Conservation (phyloP, 192 early-diverging fungal genomes). For the Diversispora epigaea region DNA sequence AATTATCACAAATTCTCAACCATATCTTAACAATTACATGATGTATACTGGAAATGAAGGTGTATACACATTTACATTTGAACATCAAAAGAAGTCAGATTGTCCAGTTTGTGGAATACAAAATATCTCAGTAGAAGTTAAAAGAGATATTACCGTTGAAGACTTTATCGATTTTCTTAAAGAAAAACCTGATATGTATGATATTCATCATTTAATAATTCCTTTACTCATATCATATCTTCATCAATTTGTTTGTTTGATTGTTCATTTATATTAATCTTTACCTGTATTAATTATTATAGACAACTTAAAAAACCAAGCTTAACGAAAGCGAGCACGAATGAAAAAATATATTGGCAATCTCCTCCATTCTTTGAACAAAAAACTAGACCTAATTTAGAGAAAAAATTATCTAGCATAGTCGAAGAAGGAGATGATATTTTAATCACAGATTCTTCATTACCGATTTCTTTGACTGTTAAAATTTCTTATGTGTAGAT, state of each 20-base stretch:
- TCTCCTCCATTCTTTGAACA: constrained; percentile 76
- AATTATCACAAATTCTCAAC: constrained; percentile 75
- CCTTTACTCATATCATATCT: no score
- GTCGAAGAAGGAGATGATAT: constrained; percentile 69
- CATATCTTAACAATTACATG: constrained; percentile 91
- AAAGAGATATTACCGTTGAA: constrained; percentile 60
- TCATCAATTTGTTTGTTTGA: no score
- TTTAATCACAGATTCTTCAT: constrained; percentile 76
- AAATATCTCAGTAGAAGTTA: constrained; percentile 49
- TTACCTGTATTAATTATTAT: constrained; percentile 5
- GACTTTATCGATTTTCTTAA: constrained; percentile 82
- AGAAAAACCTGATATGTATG: constrained; percentile 72
- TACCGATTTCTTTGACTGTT: constrained; percentile 60
- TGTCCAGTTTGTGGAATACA: constrained; percentile 90
- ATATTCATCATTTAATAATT: neutral
- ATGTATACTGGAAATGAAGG: constrained; percentile 93
- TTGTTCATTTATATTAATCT: neutral
- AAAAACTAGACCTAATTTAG: constrained; percentile 84
- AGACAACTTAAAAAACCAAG: constrained; percentile 89
- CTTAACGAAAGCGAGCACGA: constrained; percentile 50
- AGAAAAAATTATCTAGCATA: constrained; percentile 63
- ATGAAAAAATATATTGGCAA: constrained; percentile 82
- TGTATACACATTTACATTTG: constrained; percentile 88
- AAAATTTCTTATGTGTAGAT: neutral
- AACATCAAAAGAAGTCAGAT: constrained; percentile 75